Evolutionary conservation across 306 rosid species (phyloP).

Genomic region (Crotalaria pallida): DNA sequence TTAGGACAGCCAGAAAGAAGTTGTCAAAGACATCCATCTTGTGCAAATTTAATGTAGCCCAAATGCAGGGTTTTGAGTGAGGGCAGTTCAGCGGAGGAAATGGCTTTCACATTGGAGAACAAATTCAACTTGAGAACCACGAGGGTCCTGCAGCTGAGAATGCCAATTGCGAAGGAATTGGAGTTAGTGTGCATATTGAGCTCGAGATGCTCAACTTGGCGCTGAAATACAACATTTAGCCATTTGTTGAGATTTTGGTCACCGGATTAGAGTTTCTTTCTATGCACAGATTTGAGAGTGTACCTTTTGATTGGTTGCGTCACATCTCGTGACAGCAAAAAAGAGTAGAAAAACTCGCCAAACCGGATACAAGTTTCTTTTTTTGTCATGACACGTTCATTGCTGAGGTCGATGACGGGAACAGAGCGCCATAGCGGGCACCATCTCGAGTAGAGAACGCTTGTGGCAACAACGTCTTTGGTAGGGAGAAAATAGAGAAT

Average conservation of each 20-base stretch:
- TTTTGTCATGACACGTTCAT: no score
- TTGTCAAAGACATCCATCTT: not conserved
- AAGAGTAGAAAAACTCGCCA: fast-evolving
- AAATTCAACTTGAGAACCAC: not conserved
- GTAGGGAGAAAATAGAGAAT: not conserved
- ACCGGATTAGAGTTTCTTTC: fast-evolving
- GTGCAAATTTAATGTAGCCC: fast-evolving
- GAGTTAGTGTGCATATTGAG: not conserved
- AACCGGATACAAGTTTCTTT: not conserved
- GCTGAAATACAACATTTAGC: not conserved
- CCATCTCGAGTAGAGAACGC: constrained; percentile 13
- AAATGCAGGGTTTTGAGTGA: not conserved
- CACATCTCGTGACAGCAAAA: not conserved
- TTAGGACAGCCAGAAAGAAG: not conserved
- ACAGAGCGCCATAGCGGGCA: not conserved
- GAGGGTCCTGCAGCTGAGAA: not conserved
- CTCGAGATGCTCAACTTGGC: not conserved
- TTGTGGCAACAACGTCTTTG: not conserved
- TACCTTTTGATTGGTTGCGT: not conserved
- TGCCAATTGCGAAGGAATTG: not conserved
- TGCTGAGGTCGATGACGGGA: not conserved
- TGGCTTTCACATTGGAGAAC: fast-evolving
- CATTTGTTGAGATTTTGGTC: not conserved
- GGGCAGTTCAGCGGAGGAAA: not conserved
- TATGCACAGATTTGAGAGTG: not conserved